phyloP scores from a whole-genome alignment of 176 grass and related monocot genomes.

The Cenchrus americanus region DNA sequence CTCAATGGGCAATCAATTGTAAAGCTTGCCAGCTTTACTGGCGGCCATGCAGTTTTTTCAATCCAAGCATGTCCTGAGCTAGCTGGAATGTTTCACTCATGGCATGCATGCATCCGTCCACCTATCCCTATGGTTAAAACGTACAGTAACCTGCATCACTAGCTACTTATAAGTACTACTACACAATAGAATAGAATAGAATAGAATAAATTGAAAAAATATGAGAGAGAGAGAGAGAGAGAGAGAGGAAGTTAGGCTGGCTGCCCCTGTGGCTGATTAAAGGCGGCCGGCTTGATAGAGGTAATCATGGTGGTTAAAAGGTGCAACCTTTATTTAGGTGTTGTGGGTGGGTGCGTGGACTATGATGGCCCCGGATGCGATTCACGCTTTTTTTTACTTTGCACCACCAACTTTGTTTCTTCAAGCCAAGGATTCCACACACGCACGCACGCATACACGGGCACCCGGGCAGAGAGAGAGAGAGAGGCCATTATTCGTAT shows the following conservation, averaged over 20 bases:
- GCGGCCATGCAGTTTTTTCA: slow-evolving; percentile 41
- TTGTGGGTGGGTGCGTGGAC: slow-evolving; percentile 49
- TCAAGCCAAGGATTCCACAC: slow-evolving; percentile 66
- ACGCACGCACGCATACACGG: slow-evolving; percentile 16
- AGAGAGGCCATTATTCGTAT: slow-evolving; percentile 55
- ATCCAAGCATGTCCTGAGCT: slow-evolving; percentile 36
- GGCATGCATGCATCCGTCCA: slow-evolving; percentile 2
- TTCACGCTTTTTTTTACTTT: slow-evolving; percentile 59
- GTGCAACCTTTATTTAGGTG: slow-evolving; percentile 46
- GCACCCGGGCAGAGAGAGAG: slow-evolving; percentile 30
- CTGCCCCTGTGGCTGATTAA: slow-evolving; percentile 38
- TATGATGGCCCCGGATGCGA: slow-evolving; percentile 46
- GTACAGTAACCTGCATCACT: not conserved
- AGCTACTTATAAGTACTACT: too few relatives aligned
- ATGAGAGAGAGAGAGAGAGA: too few relatives aligned
- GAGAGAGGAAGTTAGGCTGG: not conserved
- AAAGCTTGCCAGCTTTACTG: slow-evolving; percentile 59
- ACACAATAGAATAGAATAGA: not conserved
- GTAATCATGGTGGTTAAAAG: slow-evolving; percentile 66
- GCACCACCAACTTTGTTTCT: slow-evolving; percentile 72
- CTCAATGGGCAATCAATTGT: slow-evolving; percentile 43
- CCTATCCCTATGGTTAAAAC: slow-evolving; percentile 40
- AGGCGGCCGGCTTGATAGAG: slow-evolving; percentile 45
- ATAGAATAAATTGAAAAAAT: not conserved
- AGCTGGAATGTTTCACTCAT: slow-evolving; percentile 50